A percentile compares a stretch with the other conserved stretches of the same genome.
Conservation (phyloP, 176 grass and related monocot genomes). For the Chloris gayana region DNA sequence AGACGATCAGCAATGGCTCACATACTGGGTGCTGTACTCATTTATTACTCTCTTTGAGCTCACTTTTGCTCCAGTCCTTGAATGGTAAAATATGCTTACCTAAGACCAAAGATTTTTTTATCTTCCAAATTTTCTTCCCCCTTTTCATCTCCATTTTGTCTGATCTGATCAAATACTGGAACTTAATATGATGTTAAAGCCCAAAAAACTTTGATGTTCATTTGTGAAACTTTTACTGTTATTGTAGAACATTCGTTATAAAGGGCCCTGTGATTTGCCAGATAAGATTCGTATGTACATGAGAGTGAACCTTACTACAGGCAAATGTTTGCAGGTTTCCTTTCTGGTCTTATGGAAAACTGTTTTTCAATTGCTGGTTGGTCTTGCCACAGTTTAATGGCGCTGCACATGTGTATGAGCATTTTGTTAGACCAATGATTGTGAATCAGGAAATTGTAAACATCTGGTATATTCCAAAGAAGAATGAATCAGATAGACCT, state of each 20-base stretch:
- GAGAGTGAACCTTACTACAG: conserved; percentile 22
- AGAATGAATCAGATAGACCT: conserved; percentile 52
- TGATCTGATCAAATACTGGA: neutral
- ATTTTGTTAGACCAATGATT: conserved; percentile 83
- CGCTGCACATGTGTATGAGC: conserved; percentile 84
- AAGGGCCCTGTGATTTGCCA: neutral
- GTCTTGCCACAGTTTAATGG: conserved; percentile 93
- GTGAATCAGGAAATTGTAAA: conserved; percentile 84
- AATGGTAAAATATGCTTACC: conserved; percentile 65
- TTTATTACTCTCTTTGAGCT: conserved; percentile 97
- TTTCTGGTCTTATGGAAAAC: conserved; percentile 86
- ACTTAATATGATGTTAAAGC: neutral
- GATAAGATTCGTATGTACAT: conserved; percentile 5
- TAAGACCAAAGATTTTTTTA: neutral
- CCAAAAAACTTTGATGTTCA: neutral
- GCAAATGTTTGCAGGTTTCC: conserved; percentile 68
- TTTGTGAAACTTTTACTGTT: neutral
- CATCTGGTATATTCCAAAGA: conserved; percentile 74
- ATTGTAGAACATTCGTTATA: neutral
- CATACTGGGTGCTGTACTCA: conserved; percentile 98
- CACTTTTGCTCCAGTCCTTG: conserved; percentile 74
- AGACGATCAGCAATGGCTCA: conserved; percentile 98
- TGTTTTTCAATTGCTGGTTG: conserved; percentile 96
- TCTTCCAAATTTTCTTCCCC: neutral
- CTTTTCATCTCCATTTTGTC: conserved; percentile 2